A percentile compares a stretch with the other conserved stretches of the same genome.
Evolutionary conservation across 441 rosid genomes (phyloP).

Genomic region (Corymbia calophylla): DNA sequence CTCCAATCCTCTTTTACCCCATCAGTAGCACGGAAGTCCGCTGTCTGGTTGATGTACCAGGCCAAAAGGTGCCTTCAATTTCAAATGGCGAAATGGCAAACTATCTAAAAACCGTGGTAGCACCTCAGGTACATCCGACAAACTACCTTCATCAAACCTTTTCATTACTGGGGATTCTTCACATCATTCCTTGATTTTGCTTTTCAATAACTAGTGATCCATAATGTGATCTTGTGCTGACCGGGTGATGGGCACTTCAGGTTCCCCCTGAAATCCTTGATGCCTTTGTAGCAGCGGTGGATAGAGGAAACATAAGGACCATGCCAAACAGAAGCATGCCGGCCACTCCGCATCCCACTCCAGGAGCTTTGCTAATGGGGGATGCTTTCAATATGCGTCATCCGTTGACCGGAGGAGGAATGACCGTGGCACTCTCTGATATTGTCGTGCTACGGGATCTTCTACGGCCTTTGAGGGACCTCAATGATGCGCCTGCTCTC

Average conservation of each 20-base stretch:
- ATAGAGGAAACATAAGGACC: slow-evolving; percentile 67
- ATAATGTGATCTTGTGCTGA: neutral
- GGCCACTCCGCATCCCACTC: slow-evolving; percentile 71
- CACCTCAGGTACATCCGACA: slow-evolving; percentile 56
- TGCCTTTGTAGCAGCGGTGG: slow-evolving; percentile 66
- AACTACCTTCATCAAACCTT: neutral
- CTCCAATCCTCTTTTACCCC: slow-evolving; percentile 73
- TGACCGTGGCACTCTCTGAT: slow-evolving; percentile 90
- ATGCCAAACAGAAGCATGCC: slow-evolving; percentile 99
- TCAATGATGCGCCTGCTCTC: slow-evolving; percentile 55
- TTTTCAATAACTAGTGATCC: neutral
- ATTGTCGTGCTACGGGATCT: slow-evolving; percentile 76
- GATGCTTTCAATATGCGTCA: slow-evolving; percentile 98
- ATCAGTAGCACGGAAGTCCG: slow-evolving; percentile 81
- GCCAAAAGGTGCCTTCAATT: slow-evolving; percentile 79
- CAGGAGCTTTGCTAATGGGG: slow-evolving; percentile 89
- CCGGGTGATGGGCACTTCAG: slow-evolving; percentile 25
- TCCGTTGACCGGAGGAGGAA: slow-evolving; percentile 94
- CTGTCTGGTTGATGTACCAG: slow-evolving; percentile 81
- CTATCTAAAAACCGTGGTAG: slow-evolving; percentile 71
- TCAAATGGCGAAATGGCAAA: slow-evolving; percentile 76
- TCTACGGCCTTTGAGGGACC: slow-evolving; percentile 55
- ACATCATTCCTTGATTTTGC: neutral
- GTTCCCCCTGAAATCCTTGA: slow-evolving; percentile 62
- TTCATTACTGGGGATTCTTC: neutral